Percentiles rank a stretch among this genome's conserved stretches.
These are phyloP conservation scores for Metschnikowia amazonensis DNA, from an alignment of 805 yeast species.

Conservation along the genomic window DNA sequence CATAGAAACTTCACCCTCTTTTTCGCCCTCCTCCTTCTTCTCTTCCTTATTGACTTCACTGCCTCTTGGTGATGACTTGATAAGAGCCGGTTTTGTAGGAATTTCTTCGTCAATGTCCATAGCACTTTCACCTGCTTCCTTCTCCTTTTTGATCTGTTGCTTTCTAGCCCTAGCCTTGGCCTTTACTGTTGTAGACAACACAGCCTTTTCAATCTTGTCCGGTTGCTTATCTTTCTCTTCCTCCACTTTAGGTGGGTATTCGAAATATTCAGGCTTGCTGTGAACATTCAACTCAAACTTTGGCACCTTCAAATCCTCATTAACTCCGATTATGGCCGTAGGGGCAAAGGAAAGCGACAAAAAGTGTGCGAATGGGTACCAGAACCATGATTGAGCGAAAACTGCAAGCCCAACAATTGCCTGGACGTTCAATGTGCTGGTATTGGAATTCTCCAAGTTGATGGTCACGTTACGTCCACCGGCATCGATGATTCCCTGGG, in stretches of 20 bases:
- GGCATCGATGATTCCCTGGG: slow-evolving; percentile 97
- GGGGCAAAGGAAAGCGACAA: slow-evolving; percentile 88
- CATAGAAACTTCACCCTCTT: slow-evolving; percentile 20
- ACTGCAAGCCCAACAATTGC: slow-evolving; percentile 90
- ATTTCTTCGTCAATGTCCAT: slow-evolving; percentile 40
- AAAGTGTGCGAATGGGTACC: slow-evolving; percentile 97
- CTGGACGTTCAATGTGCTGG: slow-evolving; percentile 84
- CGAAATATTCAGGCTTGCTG: slow-evolving; percentile 73
- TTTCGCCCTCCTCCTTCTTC: slow-evolving; percentile 25
- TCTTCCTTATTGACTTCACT: slow-evolving; percentile 11
- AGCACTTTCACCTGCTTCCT: slow-evolving; percentile 43
- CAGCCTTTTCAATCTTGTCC: slow-evolving; percentile 89
- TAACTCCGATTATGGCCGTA: slow-evolving; percentile 83
- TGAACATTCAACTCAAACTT: slow-evolving; percentile 77
- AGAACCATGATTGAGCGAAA: slow-evolving; percentile 94
- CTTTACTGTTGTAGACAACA: slow-evolving; percentile 85
- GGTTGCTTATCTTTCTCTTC: slow-evolving; percentile 76
- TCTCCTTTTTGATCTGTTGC: slow-evolving; percentile 49
- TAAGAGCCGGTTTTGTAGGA: slow-evolving; percentile 1
- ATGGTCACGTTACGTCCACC: slow-evolving; percentile 98
- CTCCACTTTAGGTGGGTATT: slow-evolving; percentile 85
- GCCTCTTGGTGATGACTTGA: slow-evolving; percentile 10
- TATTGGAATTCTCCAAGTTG: slow-evolving; percentile 79
- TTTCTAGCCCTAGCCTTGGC: slow-evolving; percentile 91
- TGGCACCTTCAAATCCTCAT: slow-evolving; percentile 82